These are phyloP conservation scores for Colletotrichum theobromicola DNA, from an alignment of 2,329 filamentous ascomycete genomes.

Conservation along the genomic window DNA sequence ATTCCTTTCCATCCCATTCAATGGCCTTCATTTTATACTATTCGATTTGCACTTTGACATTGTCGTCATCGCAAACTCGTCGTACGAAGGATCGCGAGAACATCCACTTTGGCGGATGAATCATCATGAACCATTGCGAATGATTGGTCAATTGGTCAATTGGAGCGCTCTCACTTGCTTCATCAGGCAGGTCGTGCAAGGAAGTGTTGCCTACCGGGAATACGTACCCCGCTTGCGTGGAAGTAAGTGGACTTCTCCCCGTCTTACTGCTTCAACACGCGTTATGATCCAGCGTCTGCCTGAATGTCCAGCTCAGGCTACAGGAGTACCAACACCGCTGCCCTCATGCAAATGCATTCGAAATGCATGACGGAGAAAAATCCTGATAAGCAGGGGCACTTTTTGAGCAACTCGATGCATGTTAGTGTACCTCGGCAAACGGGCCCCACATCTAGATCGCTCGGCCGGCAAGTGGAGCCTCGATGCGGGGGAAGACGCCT, in stretches of 20 bases:
- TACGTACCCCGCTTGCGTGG: not conserved
- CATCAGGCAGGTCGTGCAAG: slow-evolving; percentile 1
- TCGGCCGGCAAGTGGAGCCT: slow-evolving; percentile 17
- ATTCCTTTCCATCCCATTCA: not conserved
- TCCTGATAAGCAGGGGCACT: not conserved
- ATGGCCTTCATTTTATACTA: not conserved
- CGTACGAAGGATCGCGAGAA: not conserved
- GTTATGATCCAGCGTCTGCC: not conserved
- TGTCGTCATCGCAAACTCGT: not conserved
- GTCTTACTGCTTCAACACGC: not conserved
- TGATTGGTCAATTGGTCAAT: not conserved
- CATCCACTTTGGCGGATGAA: not conserved
- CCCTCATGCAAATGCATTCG: not conserved
- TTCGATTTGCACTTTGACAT: not conserved
- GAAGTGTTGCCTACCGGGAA: not conserved
- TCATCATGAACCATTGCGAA: not conserved
- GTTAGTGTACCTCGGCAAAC: slow-evolving; percentile 12
- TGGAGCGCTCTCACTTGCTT: not conserved
- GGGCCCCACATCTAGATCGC: slow-evolving; percentile 1
- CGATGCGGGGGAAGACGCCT: slow-evolving; percentile 18
- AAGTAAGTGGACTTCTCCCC: not conserved
- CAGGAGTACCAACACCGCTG: not conserved
- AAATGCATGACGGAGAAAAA: not conserved
- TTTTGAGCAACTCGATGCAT: not conserved
- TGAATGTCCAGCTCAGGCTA: not conserved